These are phyloP conservation scores for Henckelia pumila DNA, from an alignment of 257 asterid genomes.

Conservation along the genomic window DNA sequence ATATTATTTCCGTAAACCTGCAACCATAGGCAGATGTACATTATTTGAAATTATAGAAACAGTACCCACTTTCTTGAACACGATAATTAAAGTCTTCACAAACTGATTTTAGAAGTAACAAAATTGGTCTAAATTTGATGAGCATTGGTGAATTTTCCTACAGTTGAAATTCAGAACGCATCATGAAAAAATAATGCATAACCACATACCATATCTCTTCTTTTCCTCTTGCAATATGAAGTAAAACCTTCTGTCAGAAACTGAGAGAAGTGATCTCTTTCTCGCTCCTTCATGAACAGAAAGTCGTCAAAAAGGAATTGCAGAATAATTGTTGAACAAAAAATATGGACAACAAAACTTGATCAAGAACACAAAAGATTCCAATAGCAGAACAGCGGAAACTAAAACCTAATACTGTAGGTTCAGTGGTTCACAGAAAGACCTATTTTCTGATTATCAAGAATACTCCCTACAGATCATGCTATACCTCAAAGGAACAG, in stretches of 20 bases:
- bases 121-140: too few species aligned
- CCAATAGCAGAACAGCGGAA: too few species aligned
- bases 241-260: constrained; percentile 94
- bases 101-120: too few species aligned
- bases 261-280: constrained; percentile 96
- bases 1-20: constrained; percentile 94
- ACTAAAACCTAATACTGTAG: too few species aligned
- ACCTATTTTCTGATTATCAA: too few species aligned
- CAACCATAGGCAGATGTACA: constrained; percentile 20
- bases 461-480: too few species aligned
- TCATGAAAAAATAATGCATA: constrained; percentile 1
- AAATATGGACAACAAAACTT: not conserved
- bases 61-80: not conserved
- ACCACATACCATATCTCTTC: constrained; percentile 77
- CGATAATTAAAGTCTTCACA: too few species aligned
- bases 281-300: constrained; percentile 66
- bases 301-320: not conserved
- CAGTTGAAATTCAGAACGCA: not conserved
- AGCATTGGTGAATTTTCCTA: too few species aligned
- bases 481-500: too few species aligned
- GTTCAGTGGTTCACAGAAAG: too few species aligned
- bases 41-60: not conserved
- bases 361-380: too few species aligned
- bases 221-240: constrained; percentile 95
- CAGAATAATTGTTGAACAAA: constrained; percentile 1